Percentiles rank a stretch among this genome's conserved stretches.
Evolutionary conservation across 306 rosid species (phyloP).

Genomic region (Oemleria cerasiformis): DNA sequence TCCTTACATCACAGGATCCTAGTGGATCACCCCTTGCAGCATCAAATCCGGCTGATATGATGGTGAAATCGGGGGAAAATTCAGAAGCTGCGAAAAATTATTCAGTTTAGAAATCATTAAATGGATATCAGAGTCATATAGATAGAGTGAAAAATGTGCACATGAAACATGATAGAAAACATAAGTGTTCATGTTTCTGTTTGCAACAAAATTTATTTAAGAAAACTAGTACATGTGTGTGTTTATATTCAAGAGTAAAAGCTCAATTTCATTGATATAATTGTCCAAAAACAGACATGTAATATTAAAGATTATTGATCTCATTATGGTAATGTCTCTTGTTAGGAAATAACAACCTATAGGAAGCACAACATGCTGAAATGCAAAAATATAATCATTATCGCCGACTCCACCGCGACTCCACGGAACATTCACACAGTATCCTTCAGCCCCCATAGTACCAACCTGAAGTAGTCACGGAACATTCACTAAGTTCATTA

Average conservation of each 20-base stretch:
- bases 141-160: neutral
- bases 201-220: too few relatives aligned
- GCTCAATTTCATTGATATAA: neutral
- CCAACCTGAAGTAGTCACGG: conserved; percentile 71
- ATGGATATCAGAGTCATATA: conserved; percentile 8
- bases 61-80: conserved; percentile 85
- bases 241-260: neutral
- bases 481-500: conserved; percentile 19
- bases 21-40: conserved; percentile 99
- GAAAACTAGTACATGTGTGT: too few relatives aligned
- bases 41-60: conserved; percentile 99
- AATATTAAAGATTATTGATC: neutral
- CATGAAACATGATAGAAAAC: neutral
- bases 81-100: conserved; percentile 67
- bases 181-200: neutral
- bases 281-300: neutral
- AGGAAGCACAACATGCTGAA: conserved; percentile 87
- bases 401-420: conserved; percentile 87
- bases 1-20: conserved; percentile 90
- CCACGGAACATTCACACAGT: conserved; percentile 97
- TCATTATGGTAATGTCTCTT: neutral
- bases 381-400: conserved; percentile 85
- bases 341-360: conserved; percentile 57
- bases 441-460: conserved; percentile 91
- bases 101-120: conserved; percentile 20